phyloP scores from a whole-genome alignment of 1,139 yeast species.

The Blastobotrys capitulatus region DNA sequence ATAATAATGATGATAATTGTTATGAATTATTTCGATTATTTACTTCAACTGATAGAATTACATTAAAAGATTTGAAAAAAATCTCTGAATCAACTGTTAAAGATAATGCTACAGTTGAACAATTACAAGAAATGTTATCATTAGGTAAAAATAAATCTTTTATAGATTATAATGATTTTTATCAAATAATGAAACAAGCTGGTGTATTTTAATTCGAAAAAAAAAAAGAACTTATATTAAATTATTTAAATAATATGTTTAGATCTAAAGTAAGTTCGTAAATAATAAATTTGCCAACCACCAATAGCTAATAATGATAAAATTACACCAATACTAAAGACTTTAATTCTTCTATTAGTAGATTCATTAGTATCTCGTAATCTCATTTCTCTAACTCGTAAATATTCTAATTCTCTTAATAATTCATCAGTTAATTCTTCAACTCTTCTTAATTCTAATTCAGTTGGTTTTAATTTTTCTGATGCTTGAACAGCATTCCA shows the following conservation, averaged over 20 bases:
- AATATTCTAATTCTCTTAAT: constrained; percentile 68
- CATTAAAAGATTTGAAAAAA: constrained; percentile 24
- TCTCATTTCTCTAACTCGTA: constrained; percentile 81
- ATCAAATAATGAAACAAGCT: constrained; percentile 20
- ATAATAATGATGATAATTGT: constrained; percentile 9
- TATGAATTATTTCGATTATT: constrained; percentile 26
- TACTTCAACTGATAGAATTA: constrained; percentile 21
- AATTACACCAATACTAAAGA: constrained; percentile 69
- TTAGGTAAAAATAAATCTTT: constrained; percentile 20
- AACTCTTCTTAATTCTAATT: constrained; percentile 76
- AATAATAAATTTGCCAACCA: constrained; percentile 85
- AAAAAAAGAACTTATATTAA: neutral
- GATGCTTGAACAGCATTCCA: constrained; percentile 94
- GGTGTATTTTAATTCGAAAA: constrained; percentile 9
- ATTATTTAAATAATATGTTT: constrained; percentile 72
- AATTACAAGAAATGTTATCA: constrained; percentile 31
- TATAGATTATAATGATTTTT: constrained; percentile 22
- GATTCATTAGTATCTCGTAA: constrained; percentile 96
- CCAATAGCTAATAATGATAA: constrained; percentile 72
- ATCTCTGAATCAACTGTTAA: constrained; percentile 26
- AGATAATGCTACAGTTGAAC: constrained; percentile 28
- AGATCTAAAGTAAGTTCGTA: constrained; percentile 88
- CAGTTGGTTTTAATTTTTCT: constrained; percentile 89
- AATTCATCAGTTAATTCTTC: constrained; percentile 83
- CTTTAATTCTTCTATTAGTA: constrained; percentile 74